These are phyloP conservation scores for Saccharomycopsis capsularis DNA, from an alignment of 805 yeast genomes.

Conservation along the genomic window DNA sequence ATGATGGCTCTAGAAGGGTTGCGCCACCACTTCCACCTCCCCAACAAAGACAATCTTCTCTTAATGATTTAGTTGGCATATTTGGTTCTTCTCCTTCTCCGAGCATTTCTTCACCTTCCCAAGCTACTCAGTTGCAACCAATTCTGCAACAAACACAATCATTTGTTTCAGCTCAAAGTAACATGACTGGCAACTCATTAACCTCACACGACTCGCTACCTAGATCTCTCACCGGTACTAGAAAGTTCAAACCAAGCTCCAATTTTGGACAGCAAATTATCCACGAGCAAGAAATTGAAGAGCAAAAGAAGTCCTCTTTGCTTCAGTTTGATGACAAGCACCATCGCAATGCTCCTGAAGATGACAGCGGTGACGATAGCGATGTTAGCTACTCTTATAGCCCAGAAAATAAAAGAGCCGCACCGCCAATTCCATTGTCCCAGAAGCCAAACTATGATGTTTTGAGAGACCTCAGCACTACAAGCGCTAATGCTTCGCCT, in stretches of 20 bases:
- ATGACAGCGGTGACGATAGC: conserved; percentile 29
- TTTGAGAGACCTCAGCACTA: conserved; percentile 41
- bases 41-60: conserved; percentile 8
- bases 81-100: too few relatives aligned
- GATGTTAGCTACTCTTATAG: conserved; percentile 20
- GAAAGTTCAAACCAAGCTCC: conserved; percentile 72
- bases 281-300: neutral
- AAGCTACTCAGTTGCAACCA: conserved; percentile 10
- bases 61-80: conserved; percentile 21
- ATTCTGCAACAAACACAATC: too few relatives aligned
- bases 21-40: conserved; percentile 25
- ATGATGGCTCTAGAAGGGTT: conserved; percentile 29
- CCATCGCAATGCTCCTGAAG: conserved; percentile 29
- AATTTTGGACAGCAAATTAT: conserved; percentile 73
- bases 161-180: conserved; percentile 26
- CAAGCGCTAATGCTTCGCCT: neutral
- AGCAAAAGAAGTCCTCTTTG: neutral
- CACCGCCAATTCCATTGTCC: conserved; percentile 25
- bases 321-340: neutral
- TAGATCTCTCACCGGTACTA: conserved; percentile 22
- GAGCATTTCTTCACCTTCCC: conserved; percentile 19
- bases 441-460: conserved; percentile 42
- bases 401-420: conserved; percentile 21
- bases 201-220: conserved; percentile 3
- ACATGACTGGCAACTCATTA: conserved; percentile 10